phyloP scores from a whole-genome alignment of 441 rosid species.

The Capsella rubella region DNA sequence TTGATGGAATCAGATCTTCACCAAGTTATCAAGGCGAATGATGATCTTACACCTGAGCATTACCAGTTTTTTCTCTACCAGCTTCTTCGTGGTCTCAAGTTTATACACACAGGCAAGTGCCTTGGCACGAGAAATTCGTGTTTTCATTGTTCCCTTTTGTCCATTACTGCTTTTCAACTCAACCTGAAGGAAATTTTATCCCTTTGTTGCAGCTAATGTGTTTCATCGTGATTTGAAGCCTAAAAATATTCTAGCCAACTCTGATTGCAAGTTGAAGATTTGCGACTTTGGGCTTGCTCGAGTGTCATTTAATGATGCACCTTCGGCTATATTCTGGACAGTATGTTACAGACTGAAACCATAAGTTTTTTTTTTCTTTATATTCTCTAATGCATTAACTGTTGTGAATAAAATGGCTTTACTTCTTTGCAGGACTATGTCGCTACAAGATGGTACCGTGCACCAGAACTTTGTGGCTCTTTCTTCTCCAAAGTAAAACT shows the following conservation, averaged over 20 bases:
- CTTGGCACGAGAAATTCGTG: slow-evolving; percentile 2
- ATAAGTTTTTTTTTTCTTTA: neutral
- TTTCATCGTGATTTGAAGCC: slow-evolving; percentile 98
- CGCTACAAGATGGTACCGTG: slow-evolving; percentile 99
- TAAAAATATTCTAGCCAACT: slow-evolving; percentile 91
- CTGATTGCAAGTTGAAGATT: slow-evolving; percentile 95
- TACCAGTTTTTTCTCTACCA: slow-evolving; percentile 97
- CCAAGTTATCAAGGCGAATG: slow-evolving; percentile 87
- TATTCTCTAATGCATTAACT: neutral
- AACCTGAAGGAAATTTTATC: slow-evolving; percentile 25
- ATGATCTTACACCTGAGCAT: slow-evolving; percentile 89
- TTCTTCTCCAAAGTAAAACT: slow-evolving; percentile 89
- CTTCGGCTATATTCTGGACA: slow-evolving; percentile 99
- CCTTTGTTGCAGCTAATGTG: slow-evolving; percentile 68
- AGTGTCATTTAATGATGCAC: slow-evolving; percentile 89
- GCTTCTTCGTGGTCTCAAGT: slow-evolving; percentile 93
- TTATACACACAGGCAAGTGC: slow-evolving; percentile 78
- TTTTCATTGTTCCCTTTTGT: neutral
- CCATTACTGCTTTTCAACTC: slow-evolving; percentile 5
- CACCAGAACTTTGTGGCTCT: slow-evolving; percentile 98
- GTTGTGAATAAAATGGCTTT: slow-evolving; percentile 31
- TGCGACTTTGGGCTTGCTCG: slow-evolving; percentile 99
- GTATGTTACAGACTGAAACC: slow-evolving; percentile 57
- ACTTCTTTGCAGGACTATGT: slow-evolving; percentile 85
- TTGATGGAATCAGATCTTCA: slow-evolving; percentile 99